These are phyloP conservation scores for Wickerhamiella bombiphila DNA, from an alignment of 805 yeast species.

Conservation along the genomic window DNA sequence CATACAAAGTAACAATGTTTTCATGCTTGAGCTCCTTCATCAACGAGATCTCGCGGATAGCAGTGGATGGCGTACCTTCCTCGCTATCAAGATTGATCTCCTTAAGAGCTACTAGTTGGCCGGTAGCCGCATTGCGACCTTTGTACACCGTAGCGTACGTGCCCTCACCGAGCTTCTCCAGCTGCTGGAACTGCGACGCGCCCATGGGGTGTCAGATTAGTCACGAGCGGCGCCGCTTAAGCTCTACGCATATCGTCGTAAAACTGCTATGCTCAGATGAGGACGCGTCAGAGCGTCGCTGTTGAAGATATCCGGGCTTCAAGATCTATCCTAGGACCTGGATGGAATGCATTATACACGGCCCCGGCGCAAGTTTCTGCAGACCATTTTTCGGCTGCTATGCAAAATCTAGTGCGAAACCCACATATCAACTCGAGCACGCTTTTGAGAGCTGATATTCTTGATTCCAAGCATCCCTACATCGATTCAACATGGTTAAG, in stretches of 20 bases:
- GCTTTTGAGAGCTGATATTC: slow-evolving; percentile 72
- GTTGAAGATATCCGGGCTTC: slow-evolving; percentile 25
- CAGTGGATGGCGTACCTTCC: slow-evolving; percentile 97
- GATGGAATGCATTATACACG: slow-evolving; percentile 50
- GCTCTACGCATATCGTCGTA: not conserved
- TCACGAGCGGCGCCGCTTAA: too few relatives aligned
- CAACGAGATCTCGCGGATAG: slow-evolving; percentile 87
- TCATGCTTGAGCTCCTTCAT: slow-evolving; percentile 91
- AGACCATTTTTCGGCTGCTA: slow-evolving; percentile 54
- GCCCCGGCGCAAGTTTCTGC: slow-evolving; percentile 7
- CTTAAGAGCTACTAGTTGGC: slow-evolving; percentile 83
- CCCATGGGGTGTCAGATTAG: too few relatives aligned
- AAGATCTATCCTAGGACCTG: slow-evolving; percentile 37
- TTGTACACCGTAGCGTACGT: slow-evolving; percentile 98
- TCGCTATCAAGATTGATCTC: slow-evolving; percentile 91
- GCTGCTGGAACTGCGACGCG: slow-evolving; percentile 22
- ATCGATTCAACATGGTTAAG: slow-evolving; percentile 6
- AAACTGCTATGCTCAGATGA: not conserved
- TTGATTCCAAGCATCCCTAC: too few relatives aligned
- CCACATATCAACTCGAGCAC: slow-evolving; percentile 90
- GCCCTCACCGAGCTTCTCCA: slow-evolving; percentile 81
- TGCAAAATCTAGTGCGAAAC: slow-evolving; percentile 62
- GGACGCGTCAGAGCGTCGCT: not conserved
- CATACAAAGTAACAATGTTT: slow-evolving; percentile 82
- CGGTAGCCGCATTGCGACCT: slow-evolving; percentile 73